These are phyloP conservation scores for Xylaria arbuscula DNA, from an alignment of 2,329 filamentous ascomycete genomes.

Conservation along the genomic window DNA sequence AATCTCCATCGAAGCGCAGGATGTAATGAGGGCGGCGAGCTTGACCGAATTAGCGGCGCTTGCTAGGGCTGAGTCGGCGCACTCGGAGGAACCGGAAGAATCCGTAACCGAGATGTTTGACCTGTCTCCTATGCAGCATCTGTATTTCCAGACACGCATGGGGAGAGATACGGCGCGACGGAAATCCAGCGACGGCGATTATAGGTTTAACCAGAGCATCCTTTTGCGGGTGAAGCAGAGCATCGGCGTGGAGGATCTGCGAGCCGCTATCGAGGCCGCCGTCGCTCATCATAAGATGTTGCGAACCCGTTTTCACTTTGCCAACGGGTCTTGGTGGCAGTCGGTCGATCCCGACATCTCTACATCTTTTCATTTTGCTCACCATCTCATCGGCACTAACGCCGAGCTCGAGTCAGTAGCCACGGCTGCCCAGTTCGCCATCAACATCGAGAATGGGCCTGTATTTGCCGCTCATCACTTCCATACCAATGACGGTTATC, in stretches of 20 bases:
- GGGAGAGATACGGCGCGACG: conserved; percentile 51
- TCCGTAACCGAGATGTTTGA: conserved; percentile 55
- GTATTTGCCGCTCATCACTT: conserved; percentile 63
- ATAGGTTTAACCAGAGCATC: conserved; percentile 64
- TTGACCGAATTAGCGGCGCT: conserved; percentile 54
- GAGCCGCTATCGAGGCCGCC: conserved; percentile 60
- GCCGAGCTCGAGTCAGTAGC: conserved; percentile 57
- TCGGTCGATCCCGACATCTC: conserved; percentile 54
- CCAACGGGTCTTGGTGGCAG: conserved; percentile 59
- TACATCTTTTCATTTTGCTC: conserved; percentile 58
- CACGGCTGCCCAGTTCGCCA: conserved; percentile 55
- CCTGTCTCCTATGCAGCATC: conserved; percentile 65
- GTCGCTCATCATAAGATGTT: conserved; percentile 65
- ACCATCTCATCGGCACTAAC: conserved; percentile 55
- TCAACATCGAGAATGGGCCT: conserved; percentile 63
- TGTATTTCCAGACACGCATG: conserved; percentile 63
- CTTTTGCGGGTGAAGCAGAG: conserved; percentile 58
- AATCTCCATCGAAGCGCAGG: conserved; percentile 52
- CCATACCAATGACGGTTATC: conserved; percentile 57
- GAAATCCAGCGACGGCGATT: conserved; percentile 51
- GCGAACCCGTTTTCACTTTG: conserved; percentile 57
- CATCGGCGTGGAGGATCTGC: conserved; percentile 57
- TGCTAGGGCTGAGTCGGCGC: conserved; percentile 50
- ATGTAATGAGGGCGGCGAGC: conserved; percentile 54
- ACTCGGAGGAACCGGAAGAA: conserved; percentile 50